A percentile compares a stretch with the other conserved stretches of the same genome.
Conservation (phyloP, 1,284 basidiomycete genomes). For the Neonothopanus nambi region DNA sequence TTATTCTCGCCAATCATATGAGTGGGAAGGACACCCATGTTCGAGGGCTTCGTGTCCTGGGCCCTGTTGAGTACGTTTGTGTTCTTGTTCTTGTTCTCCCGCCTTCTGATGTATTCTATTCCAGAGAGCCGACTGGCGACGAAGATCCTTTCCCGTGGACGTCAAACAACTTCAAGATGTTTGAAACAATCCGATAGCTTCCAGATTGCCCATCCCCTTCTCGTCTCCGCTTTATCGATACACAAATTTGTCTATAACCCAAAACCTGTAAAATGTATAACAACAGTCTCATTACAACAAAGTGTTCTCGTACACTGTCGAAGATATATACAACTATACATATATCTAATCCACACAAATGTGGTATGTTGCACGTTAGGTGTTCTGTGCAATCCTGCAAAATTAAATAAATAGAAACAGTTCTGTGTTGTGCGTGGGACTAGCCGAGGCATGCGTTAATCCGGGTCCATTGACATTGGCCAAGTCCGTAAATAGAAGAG, state of each 20-base stretch:
- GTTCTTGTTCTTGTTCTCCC: neutral
- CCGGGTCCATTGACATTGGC: too few relatives aligned
- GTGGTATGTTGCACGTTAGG: too few relatives aligned
- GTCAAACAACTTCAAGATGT: constrained; percentile 68
- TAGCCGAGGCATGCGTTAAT: neutral
- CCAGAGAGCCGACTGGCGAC: constrained; percentile 45
- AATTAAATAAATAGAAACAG: too few relatives aligned
- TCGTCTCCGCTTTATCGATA: neutral
- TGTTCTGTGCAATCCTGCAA: too few relatives aligned
- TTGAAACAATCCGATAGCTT: constrained; percentile 69
- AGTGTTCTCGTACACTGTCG: neutral
- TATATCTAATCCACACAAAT: neutral
- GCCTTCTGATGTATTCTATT: constrained; percentile 4
- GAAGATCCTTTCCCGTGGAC: constrained; percentile 74
- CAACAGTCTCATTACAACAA: neutral
- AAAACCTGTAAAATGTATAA: neutral
- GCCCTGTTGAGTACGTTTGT: constrained; percentile 74
- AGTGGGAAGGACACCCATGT: constrained; percentile 99
- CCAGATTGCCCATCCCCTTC: neutral
- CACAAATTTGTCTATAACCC: neutral
- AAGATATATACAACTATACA: constrained; percentile 4
- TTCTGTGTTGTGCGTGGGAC: neutral
- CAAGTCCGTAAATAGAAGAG: neutral
- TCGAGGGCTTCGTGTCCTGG: constrained; percentile 84
- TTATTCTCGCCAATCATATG: constrained; percentile 92